These are phyloP conservation scores for Myriosclerotinia duriaeana DNA, from an alignment of 2,329 filamentous ascomycete genomes.

Conservation along the genomic window DNA sequence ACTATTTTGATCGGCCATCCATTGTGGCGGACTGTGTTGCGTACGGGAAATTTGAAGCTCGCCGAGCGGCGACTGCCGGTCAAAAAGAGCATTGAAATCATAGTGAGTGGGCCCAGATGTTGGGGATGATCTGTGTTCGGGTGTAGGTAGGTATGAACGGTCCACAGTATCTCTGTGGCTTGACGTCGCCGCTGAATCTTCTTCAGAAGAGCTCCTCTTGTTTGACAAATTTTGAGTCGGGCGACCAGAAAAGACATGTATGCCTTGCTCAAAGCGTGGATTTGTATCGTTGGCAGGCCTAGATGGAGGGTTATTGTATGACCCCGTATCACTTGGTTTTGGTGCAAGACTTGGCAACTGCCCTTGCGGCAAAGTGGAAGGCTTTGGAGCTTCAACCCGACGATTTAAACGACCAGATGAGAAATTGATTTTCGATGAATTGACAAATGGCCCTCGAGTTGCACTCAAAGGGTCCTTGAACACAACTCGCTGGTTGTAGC, in stretches of 20 bases:
- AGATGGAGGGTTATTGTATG: neutral
- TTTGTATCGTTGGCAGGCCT: neutral
- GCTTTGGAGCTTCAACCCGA: constrained; percentile 23
- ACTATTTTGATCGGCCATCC: constrained; percentile 7
- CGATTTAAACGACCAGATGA: constrained; percentile 26
- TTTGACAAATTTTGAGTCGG: neutral
- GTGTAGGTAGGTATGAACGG: constrained; percentile 29
- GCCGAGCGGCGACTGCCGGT: neutral
- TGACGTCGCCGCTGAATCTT: constrained; percentile 3
- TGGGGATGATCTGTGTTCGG: constrained; percentile 18
- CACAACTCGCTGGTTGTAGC: constrained; percentile 76
- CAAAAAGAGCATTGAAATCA: constrained; percentile 33
- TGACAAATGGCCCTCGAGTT: constrained; percentile 47
- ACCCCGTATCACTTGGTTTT: neutral
- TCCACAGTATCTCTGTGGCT: constrained; percentile 28
- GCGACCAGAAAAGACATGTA: constrained; percentile 14
- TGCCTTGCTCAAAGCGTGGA: constrained; percentile 25
- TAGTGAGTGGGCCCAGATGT: constrained; percentile 30
- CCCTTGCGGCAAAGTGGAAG: constrained; percentile 6
- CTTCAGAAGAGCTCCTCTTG: neutral
- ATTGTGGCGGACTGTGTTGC: neutral
- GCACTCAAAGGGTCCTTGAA: constrained; percentile 73
- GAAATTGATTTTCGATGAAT: constrained; percentile 34
- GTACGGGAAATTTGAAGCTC: neutral
- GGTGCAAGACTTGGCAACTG: constrained; percentile 22